Evolutionary conservation across 306 rosid species (phyloP), one percentile per base, ranked within the genome.

Genomic region (Acmispon strigosus): DNA sequence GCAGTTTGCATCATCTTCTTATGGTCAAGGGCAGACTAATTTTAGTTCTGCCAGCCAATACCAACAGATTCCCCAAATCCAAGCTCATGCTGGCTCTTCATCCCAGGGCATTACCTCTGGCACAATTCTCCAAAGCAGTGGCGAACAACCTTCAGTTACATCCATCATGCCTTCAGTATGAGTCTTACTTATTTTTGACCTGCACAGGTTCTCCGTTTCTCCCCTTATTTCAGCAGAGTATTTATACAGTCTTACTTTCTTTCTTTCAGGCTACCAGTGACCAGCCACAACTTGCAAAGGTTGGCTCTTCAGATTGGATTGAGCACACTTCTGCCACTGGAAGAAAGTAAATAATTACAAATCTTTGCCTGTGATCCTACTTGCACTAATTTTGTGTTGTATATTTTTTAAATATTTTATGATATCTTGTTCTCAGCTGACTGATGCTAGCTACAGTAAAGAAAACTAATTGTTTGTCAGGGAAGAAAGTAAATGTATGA

Each of bases 241-340:
- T 58, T 73, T 61, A 73, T 59, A 24, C 14, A 7, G 48, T 44
- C 41, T 56, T 64, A 42, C 43, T 52, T 66, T 66, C 29, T 72
- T 22, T 73, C 57, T 79, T 82, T 81, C 80, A 90, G 98, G 89
- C 75, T 51, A 45, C 83, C 14, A 64, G 27, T 72, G 49, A 63
- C 69, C 89, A 57, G 79, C 80, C 79, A 61, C 63, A 58, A 68
- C 63, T 65, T 22, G 9, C 62, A 3, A 82, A 76, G 39, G 84
- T 62, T 80, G 80, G 87, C 48, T 73, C 84, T 29, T 77, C 96
- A 10, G 93, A 86, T 58, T 92, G 96, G 98, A 90, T 75, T 51
- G 98, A 92, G 75, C 98, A 92, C 80, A 78, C 82, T 34, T 82
- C 96, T 78, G 84, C 93, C 78, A 88, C 81, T 76, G 98, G 96